Evolutionary conservation across 1,139 yeast genomes (phyloP).

Genomic region (Hyphopichia pseudoburtonii): DNA sequence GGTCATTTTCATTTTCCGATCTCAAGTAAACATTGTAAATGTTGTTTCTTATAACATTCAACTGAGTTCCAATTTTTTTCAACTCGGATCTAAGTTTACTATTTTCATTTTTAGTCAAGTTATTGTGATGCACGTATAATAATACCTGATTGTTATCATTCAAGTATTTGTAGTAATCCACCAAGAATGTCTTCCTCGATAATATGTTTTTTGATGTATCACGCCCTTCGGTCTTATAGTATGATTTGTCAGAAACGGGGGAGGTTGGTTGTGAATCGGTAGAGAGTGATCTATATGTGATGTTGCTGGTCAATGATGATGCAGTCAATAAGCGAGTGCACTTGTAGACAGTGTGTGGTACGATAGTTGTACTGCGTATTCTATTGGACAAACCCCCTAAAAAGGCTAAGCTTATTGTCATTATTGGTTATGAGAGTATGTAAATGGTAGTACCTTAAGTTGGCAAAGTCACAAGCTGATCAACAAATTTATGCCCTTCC

Average conservation of each 20-base stretch:
- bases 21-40: slow-evolving; percentile 76
- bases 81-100: slow-evolving; percentile 61
- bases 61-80: slow-evolving; percentile 59
- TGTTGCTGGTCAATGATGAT: background rate
- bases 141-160: slow-evolving; percentile 69
- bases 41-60: slow-evolving; percentile 66
- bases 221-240: slow-evolving; percentile 20
- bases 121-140: slow-evolving; percentile 81
- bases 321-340: background rate
- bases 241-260: background rate
- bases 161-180: slow-evolving; percentile 74
- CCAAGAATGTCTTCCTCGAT: slow-evolving; percentile 79
- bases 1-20: slow-evolving; percentile 67
- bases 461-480: no score
- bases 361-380: no score
- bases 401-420: background rate
- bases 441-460: no score
- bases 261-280: background rate
- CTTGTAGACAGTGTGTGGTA: no score
- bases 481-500: no score
- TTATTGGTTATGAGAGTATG: no score
- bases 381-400: no score
- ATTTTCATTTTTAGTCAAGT: slow-evolving; percentile 69
- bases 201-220: slow-evolving; percentile 51
- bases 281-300: background rate